Evolutionary conservation across 345 rosid species (phyloP), one percentile per base, ranked within the genome.

Genomic region (Hypericum androsaemum): DNA sequence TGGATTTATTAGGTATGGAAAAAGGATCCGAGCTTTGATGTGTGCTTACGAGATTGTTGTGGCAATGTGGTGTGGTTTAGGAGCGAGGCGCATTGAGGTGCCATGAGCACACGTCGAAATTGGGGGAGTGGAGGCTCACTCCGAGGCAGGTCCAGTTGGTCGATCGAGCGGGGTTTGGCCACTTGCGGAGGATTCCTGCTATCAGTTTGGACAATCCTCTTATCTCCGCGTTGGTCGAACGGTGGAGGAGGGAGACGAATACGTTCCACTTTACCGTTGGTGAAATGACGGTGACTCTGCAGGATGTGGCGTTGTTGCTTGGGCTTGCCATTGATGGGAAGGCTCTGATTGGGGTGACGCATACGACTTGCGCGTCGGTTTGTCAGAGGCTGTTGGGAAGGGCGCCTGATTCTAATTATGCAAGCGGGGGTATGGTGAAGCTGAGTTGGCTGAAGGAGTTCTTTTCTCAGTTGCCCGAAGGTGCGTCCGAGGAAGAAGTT

Each of bases 371-470:
- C 64, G 63, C 58, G 36, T 48, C 67, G 0, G 85, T 89, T 8
- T 89, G 97, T 41, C 75, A 76, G 65, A 74, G 44, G 74, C 82
- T 75, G 67, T 71, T 89, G 5, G 97, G 97, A 11, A 69, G 37
- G 65, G 71, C 80, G 0, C 97, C 96, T 0, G 94, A 84, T 52
- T 69, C 80, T 35, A 82, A 65, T 52, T 86, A 86, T 53, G 94
- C 97, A 0, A 89, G 97, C 70, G 97, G 97, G 51, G 97, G 97
- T 47, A 89, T 89, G 97, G 97, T 89, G 64, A 89, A 89, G 75
- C 74, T 86, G 59, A 89, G 97, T 69, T 89, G 96, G 97, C 65
- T 89, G 72, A 89, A 89, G 64, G 97, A 89, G 63, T 78, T 65
- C 57, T 89, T 89, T 68, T 80, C 90, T 22, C 73, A 62, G 3